Evolutionary conservation across 495 filamentous ascomycete species (phyloP).

Genomic region (Glutinoglossum americanum): DNA sequence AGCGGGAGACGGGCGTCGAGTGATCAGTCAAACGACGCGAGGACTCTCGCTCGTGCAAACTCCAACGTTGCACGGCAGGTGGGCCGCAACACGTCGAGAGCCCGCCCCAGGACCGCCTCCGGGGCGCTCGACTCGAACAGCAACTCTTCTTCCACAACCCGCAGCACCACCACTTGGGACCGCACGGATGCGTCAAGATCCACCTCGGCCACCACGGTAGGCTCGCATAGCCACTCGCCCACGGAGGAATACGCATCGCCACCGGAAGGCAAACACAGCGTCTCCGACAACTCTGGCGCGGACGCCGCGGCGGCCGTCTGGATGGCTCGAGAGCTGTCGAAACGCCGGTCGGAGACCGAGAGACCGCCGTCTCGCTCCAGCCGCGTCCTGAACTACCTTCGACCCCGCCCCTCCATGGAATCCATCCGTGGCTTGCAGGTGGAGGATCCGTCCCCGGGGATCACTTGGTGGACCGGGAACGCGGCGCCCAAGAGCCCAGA

Average conservation of each 20-base stretch:
- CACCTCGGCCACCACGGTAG: neutral
- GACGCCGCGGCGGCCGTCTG: neutral
- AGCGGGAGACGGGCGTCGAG: neutral
- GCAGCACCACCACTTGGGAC: neutral
- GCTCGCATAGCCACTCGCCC: neutral
- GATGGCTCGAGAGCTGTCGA: neutral
- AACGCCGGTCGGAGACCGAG: neutral
- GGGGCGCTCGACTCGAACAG: neutral
- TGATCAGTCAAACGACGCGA: neutral
- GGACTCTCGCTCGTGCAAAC: neutral
- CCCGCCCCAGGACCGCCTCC: neutral
- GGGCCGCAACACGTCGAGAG: neutral
- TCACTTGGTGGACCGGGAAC: conserved; percentile 14
- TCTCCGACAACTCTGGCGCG: neutral
- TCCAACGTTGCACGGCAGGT: neutral
- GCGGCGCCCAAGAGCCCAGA: conserved; percentile 10
- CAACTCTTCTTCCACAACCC: neutral
- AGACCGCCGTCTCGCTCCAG: conserved; percentile 9
- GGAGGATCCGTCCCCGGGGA: conserved; percentile 7
- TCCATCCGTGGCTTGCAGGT: conserved; percentile 3
- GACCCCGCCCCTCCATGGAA: conserved; percentile 10
- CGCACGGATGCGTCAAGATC: neutral
- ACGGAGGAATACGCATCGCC: neutral
- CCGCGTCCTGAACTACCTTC: conserved; percentile 15
- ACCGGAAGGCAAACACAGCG: neutral